These are phyloP conservation scores for Tetrahymena thermophila DNA, from an alignment of 73 alveolate species.

Conservation along the genomic window DNA sequence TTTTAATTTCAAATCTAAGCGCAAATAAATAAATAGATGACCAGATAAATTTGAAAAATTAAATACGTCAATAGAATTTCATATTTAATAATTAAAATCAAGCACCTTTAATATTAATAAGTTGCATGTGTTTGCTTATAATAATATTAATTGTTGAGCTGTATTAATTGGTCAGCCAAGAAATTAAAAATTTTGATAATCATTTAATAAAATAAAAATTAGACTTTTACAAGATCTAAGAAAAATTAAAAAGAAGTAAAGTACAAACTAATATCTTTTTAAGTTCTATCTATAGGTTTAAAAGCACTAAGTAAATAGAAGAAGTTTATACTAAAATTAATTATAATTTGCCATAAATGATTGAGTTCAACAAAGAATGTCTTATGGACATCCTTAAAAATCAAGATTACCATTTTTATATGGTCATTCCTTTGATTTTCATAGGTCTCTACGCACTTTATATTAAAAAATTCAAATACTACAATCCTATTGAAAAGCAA, in stretches of 20 bases:
- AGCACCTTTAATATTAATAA: not conserved
- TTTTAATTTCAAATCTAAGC: not conserved
- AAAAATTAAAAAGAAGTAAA: not conserved
- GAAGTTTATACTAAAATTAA: too few relatives aligned
- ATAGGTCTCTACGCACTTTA: not conserved
- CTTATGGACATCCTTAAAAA: not conserved
- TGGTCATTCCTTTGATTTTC: not conserved
- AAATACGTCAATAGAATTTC: not conserved
- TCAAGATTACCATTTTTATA: not conserved
- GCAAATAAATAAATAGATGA: not conserved
- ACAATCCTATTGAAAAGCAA: not conserved
- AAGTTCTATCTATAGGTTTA: not conserved
- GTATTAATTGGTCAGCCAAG: not conserved
- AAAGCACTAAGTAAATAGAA: not conserved
- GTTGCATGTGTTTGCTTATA: not conserved
- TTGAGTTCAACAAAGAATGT: not conserved
- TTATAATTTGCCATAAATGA: not conserved
- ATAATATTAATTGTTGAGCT: not conserved
- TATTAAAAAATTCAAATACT: not conserved
- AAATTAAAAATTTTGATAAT: not conserved
- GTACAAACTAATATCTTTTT: not conserved
- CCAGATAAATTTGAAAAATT: not conserved
- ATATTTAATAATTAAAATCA: not conserved
- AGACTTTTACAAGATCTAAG: not conserved
- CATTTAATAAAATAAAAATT: not conserved